Percentiles rank a stretch among this genome's conserved stretches.
Conservation (phyloP, 345 rosid species). For the Lepidium africanum region DNA sequence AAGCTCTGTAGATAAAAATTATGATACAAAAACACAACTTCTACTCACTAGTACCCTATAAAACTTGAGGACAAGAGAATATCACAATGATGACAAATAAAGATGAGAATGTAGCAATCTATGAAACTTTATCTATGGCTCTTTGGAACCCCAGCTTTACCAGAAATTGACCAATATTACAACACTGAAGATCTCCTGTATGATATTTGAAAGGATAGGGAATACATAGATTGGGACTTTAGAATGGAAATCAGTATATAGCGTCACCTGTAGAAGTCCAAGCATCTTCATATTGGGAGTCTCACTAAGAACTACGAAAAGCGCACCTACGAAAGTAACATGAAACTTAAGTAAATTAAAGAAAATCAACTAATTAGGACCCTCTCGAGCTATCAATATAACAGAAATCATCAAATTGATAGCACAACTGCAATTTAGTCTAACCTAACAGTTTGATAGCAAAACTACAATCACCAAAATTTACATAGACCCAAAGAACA, state of each 20-base stretch:
- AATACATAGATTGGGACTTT: background rate
- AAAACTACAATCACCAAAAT: background rate
- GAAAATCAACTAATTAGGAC: background rate
- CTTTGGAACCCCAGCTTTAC: background rate
- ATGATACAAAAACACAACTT: background rate
- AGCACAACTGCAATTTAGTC: background rate
- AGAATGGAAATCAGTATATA: background rate
- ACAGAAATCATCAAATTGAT: background rate
- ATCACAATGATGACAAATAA: background rate
- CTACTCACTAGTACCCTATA: background rate
- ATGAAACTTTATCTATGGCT: background rate
- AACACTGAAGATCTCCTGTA: background rate
- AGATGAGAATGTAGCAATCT: background rate
- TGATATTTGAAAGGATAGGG: background rate
- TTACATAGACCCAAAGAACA: background rate
- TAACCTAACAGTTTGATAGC: background rate
- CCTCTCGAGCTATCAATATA: background rate
- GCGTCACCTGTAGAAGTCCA: slow-evolving; percentile 81
- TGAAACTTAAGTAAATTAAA: slow-evolving; percentile 10
- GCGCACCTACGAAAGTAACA: slow-evolving; percentile 59
- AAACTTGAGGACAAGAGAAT: background rate
- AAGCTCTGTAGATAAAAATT: background rate
- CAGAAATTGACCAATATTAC: background rate
- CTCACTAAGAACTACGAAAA: slow-evolving; percentile 63
- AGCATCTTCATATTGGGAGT: slow-evolving; percentile 94